Percentiles rank a stretch among this genome's conserved stretches.
Conservation (phyloP, 2,329 filamentous ascomycete genomes). For the Dactylellina drechsleri region DNA sequence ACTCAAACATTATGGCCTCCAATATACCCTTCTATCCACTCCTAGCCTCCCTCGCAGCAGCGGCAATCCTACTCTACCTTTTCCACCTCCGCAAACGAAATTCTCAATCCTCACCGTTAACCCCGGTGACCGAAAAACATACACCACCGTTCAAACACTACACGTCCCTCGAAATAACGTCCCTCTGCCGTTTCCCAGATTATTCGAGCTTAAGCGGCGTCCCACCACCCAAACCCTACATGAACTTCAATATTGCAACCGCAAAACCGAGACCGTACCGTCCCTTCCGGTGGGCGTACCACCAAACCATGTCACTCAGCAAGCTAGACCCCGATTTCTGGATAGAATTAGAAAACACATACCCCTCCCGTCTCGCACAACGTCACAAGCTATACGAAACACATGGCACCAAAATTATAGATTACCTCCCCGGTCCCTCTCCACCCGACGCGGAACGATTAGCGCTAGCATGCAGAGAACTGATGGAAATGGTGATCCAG, state of each 20-base stretch:
- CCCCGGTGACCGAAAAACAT: background rate
- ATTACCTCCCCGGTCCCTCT: slow-evolving; percentile 71
- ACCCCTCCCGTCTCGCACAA: slow-evolving; percentile 73
- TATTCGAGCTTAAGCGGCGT: slow-evolving; percentile 80
- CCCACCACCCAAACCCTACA: slow-evolving; percentile 73
- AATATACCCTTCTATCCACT: background rate
- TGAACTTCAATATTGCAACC: slow-evolving; percentile 73
- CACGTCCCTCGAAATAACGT: slow-evolving; percentile 69
- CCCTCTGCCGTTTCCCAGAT: slow-evolving; percentile 80
- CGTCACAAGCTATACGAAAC: slow-evolving; percentile 73
- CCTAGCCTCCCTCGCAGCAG: background rate
- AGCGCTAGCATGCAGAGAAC: slow-evolving; percentile 81
- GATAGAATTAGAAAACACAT: slow-evolving; percentile 85
- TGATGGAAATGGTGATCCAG: slow-evolving; percentile 86
- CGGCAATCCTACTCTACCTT: background rate
- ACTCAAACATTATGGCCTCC: background rate
- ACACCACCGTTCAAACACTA: slow-evolving; percentile 2
- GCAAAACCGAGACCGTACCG: slow-evolving; percentile 79
- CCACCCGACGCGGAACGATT: slow-evolving; percentile 61
- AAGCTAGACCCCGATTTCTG: slow-evolving; percentile 86
- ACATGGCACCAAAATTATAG: slow-evolving; percentile 73
- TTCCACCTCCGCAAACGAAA: background rate
- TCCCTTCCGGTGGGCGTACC: slow-evolving; percentile 84
- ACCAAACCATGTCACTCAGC: slow-evolving; percentile 86
- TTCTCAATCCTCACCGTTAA: background rate